A percentile compares a stretch with the other conserved stretches of the same genome.
Conservation (phyloP, 208 protist genomes). For the Zelonia costaricensis region DNA sequence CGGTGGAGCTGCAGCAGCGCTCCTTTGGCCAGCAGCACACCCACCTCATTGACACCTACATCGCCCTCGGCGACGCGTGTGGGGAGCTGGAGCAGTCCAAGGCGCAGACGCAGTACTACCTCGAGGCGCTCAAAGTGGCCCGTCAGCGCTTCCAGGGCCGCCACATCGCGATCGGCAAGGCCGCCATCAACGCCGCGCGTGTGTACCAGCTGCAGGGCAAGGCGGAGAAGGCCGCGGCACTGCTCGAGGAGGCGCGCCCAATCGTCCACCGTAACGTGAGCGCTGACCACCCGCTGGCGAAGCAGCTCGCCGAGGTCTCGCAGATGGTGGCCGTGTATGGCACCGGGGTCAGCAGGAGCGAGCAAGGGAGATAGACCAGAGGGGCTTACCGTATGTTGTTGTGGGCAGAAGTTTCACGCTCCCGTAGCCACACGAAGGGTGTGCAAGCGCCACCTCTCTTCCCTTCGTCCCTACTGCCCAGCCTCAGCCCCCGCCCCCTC, state of each 20-base stretch:
- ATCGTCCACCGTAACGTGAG: constrained; percentile 61
- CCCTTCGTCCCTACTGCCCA: too few relatives aligned
- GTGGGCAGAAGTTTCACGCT: too few relatives aligned
- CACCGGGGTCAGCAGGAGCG: constrained; percentile 3
- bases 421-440: too few relatives aligned
- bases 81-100: constrained; percentile 58
- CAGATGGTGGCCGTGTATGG: constrained; percentile 29
- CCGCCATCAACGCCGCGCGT: constrained; percentile 58
- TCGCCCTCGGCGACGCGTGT: constrained; percentile 69
- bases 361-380: background rate
- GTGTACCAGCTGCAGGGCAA: constrained; percentile 55
- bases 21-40: constrained; percentile 79
- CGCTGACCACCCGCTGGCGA: constrained; percentile 44
- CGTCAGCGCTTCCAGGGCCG: constrained; percentile 56
- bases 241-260: constrained; percentile 44
- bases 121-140: constrained; percentile 72
- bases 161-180: constrained; percentile 67
- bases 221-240: constrained; percentile 37
- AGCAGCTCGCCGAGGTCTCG: constrained; percentile 39
- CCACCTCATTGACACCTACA: constrained; percentile 74
- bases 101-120: constrained; percentile 60
- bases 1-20: constrained; percentile 78
- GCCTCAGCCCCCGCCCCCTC: too few relatives aligned
- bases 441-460: too few relatives aligned
- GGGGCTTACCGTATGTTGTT: too few relatives aligned